A percentile compares a stretch with the other conserved stretches of the same genome.
These are phyloP conservation scores for Pyrenophora tritici-repentis DNA, from an alignment of 2,329 filamentous ascomycete genomes.

Conservation along the genomic window DNA sequence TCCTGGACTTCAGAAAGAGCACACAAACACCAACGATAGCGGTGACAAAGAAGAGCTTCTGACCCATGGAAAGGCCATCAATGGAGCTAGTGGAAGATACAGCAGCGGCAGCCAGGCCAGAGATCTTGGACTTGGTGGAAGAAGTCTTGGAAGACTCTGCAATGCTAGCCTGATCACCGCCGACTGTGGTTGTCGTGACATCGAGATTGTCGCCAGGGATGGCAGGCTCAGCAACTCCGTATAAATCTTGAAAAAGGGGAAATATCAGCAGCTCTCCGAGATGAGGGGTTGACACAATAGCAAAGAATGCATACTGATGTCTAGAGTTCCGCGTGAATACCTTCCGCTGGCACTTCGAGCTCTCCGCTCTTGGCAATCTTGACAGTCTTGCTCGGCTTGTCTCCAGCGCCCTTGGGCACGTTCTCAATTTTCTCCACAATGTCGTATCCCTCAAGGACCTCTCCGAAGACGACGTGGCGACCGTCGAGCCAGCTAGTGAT, in stretches of 20 bases:
- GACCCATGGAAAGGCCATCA: constrained; percentile 49
- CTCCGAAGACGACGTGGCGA: constrained; percentile 84
- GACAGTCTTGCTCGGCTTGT: constrained; percentile 71
- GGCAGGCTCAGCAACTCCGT: constrained; percentile 50
- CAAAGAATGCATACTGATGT: constrained; percentile 35
- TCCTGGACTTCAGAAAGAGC: constrained; percentile 48
- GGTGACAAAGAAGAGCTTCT: constrained; percentile 54
- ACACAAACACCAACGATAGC: constrained; percentile 51
- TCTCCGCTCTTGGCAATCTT: constrained; percentile 85
- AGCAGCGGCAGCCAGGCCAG: constrained; percentile 23
- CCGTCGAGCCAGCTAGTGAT: constrained; percentile 83
- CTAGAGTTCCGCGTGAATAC: constrained; percentile 91
- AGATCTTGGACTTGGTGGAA: constrained; percentile 21
- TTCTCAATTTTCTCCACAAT: constrained; percentile 80
- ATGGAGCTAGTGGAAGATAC: constrained; percentile 19
- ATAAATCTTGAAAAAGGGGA: constrained; percentile 50
- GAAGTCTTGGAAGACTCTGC: constrained; percentile 28
- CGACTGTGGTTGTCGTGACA: constrained; percentile 33
- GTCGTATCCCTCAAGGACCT: constrained; percentile 85
- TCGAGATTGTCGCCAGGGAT: constrained; percentile 51
- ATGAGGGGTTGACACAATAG: constrained; percentile 21
- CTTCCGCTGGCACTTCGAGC: constrained; percentile 82
- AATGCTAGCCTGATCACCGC: constrained; percentile 34
- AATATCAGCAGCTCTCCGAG: constrained; percentile 51
- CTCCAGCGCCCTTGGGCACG: constrained; percentile 65